Conservation (phyloP, 768 basidiomycete species). For the Boletus bicolor region DNA sequence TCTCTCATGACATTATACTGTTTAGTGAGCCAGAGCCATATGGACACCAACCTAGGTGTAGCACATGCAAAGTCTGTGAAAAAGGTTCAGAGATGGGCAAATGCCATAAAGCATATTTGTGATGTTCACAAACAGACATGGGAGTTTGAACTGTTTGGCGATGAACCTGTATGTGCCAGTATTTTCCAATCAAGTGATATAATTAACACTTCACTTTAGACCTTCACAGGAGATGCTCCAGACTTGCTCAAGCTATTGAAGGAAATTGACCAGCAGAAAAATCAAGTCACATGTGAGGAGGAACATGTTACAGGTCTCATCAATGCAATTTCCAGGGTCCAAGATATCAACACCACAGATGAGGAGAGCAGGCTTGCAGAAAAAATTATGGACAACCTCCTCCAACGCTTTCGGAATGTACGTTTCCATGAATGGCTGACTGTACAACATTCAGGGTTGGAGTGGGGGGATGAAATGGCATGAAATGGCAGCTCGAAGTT, state of each 20-base stretch:
- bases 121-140: neutral
- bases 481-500: neutral
- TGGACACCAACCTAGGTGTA: neutral
- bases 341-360: neutral
- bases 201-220: constrained; percentile 9
- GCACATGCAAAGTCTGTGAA: neutral
- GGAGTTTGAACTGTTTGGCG: constrained; percentile 16
- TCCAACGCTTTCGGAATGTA: constrained; percentile 17
- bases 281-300: constrained; percentile 20
- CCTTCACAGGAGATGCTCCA: neutral
- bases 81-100: constrained; percentile 16
- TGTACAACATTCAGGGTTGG: neutral
- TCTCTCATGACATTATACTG: neutral
- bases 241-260: constrained; percentile 18
- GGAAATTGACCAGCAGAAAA: constrained; percentile 22
- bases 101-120: constrained; percentile 2
- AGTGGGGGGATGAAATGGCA: neutral
- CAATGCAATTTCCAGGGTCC: constrained; percentile 1
- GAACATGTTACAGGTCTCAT: constrained; percentile 8
- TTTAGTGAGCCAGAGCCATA: neutral
- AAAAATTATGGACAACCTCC: constrained; percentile 21
- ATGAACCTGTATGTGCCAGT: constrained; percentile 12
- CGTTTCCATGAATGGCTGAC: neutral
- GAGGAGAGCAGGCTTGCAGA: constrained; percentile 8
- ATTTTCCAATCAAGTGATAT: neutral